Base-by-base conservation (phyloP, 2,329 filamentous ascomycete species). In the Orbilia ellipsospora region DNA sequence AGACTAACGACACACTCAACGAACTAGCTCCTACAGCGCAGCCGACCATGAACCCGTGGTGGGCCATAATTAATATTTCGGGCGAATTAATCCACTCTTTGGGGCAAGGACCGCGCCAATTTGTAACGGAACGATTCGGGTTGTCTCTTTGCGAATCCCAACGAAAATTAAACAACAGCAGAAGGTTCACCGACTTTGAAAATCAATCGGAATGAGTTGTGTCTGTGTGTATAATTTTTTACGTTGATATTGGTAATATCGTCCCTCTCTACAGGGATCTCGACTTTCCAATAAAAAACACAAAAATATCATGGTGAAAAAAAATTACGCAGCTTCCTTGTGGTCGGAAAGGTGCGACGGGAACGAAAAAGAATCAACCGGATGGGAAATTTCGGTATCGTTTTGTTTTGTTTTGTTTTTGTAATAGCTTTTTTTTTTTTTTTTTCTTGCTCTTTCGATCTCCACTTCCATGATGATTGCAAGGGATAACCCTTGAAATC, bases 271-370 rank as follows among this genome's bases (percentile, higher is more conserved):
- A 50, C 57, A 61, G 57, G 57, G 57, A 44, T 26, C 42, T 44
- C 6, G 48, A 18, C 1, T 52, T 57, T 18, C 12, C 1, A n/a
- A 57, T 20, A n/a, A 20, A 10, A 36, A 56, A 54, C 31, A 36
- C 55, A 23, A 15, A 28, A 55, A 26, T 16, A 23, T 45, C 31
- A 36, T 36, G 5, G 44, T 48, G 15, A 48, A 36, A 15, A 15
- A 45, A 64, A 18, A 44, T 65, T 54, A 42, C 31, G 42, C 62
- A 67, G 54, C 63, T 74, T 74, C 69, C 69, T 56, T 23, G 40
- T 63, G 51, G 70, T 74, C 70, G 70, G 70, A 74, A 74, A 67
- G 40, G 70, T 64, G 70, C 70, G 70, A 74, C 70, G 44, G 42
- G 42, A 26, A n/a, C 18, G 4, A 23, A 36, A 36, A 61, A 45